Conservation (phyloP, 1,284 basidiomycete species). For the Thecaphora thlaspeos region DNA sequence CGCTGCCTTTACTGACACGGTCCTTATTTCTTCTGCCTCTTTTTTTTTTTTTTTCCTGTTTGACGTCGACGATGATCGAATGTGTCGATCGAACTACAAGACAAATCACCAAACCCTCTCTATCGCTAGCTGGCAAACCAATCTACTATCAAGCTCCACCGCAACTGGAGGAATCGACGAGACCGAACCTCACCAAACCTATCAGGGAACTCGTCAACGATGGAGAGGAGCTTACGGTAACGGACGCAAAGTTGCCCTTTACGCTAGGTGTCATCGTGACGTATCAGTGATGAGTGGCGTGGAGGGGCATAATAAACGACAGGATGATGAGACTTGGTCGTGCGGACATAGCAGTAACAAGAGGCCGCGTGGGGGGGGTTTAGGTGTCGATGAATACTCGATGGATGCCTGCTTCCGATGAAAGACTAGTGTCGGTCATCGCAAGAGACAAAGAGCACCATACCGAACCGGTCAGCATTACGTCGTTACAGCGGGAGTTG, state of each 20-base stretch:
- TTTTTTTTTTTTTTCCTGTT: too few relatives aligned
- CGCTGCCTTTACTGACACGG: background rate
- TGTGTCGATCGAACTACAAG: constrained; percentile 24
- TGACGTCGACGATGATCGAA: background rate
- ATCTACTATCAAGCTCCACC: constrained; percentile 92
- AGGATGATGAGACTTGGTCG: too few relatives aligned
- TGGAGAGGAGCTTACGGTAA: constrained; percentile 79
- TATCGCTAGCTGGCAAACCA: constrained; percentile 61
- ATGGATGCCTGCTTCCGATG: too few relatives aligned
- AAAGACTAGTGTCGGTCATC: too few relatives aligned
- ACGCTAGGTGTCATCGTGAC: constrained; percentile 18
- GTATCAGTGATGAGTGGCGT: constrained; percentile 4
- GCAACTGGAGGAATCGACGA: constrained; percentile 80
- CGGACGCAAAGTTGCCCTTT: constrained; percentile 83
- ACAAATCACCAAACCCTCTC: constrained; percentile 45
- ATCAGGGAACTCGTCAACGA: constrained; percentile 75
- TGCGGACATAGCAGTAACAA: too few relatives aligned
- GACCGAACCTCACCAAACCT: constrained; percentile 81
- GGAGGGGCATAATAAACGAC: background rate
- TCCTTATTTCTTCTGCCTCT: too few relatives aligned
- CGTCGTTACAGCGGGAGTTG: too few relatives aligned
- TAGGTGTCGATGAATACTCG: too few relatives aligned
- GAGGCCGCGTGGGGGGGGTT: too few relatives aligned
- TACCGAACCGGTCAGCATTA: too few relatives aligned
- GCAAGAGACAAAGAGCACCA: too few relatives aligned